These are phyloP conservation scores for Clausena lansium DNA, from an alignment of 345 rosid genomes.

Conservation along the genomic window DNA sequence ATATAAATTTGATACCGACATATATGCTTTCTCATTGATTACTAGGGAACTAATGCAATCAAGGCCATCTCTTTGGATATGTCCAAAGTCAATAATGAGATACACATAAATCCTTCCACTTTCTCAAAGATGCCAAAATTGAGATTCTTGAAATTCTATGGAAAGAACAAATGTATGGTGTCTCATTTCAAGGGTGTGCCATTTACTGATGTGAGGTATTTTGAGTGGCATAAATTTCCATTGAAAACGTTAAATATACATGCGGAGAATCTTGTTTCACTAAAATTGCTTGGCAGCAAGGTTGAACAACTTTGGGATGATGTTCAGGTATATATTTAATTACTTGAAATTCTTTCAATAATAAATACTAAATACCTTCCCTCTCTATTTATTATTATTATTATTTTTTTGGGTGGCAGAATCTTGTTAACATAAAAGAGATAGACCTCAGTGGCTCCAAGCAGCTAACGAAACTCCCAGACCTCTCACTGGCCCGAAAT, in stretches of 20 bases:
- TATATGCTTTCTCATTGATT: not conserved
- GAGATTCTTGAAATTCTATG: constrained; percentile 29
- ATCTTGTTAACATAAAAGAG: not conserved
- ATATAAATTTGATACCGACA: not conserved
- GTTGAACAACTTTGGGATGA: too few relatives aligned
- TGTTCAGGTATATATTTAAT: not conserved
- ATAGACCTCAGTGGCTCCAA: not conserved
- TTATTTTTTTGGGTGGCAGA: not conserved
- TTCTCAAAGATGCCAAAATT: constrained; percentile 24
- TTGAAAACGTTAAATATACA: too few relatives aligned
- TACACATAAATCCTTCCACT: constrained; percentile 5
- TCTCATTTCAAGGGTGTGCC: constrained; percentile 16
- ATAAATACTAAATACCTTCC: not conserved
- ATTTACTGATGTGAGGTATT: constrained; percentile 25
- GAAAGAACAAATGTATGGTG: not conserved
- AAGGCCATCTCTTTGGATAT: not conserved
- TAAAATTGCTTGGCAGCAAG: not conserved
- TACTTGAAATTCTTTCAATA: not conserved
- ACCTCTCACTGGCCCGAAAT: constrained; percentile 28
- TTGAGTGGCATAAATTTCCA: not conserved
- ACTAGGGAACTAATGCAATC: constrained; percentile 29
- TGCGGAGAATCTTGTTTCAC: not conserved
- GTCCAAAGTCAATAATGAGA: constrained; percentile 1
- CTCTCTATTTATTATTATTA: not conserved
- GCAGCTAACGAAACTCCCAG: constrained; percentile 20